A percentile compares a stretch with the other conserved stretches of the same genome.
phyloP scores from a whole-genome alignment of 1,284 basidiomycete species.

The Cryptococcus sp. region DNA sequence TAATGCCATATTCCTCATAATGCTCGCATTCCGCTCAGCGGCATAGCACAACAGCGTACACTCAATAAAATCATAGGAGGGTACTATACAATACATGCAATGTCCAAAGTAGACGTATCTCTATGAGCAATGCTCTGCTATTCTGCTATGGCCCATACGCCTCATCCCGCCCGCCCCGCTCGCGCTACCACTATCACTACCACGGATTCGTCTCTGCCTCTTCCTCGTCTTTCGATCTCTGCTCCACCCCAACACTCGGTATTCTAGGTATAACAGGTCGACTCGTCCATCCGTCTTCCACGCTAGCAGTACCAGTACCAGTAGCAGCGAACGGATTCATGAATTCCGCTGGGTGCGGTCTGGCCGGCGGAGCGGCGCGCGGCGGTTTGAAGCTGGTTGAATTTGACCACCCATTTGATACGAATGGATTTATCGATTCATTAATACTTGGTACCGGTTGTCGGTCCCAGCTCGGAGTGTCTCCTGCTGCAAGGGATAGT shows the following conservation, averaged over 20 bases:
- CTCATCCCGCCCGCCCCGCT: too few relatives aligned
- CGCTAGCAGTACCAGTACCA: not conserved
- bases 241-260: not conserved
- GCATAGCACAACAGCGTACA: too few relatives aligned
- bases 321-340: constrained; percentile 36
- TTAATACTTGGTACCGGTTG: constrained; percentile 9
- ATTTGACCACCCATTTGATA: constrained; percentile 4
- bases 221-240: constrained; percentile 30
- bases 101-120: too few relatives aligned
- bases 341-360: constrained; percentile 46
- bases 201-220: constrained; percentile 24
- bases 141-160: too few relatives aligned
- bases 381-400: constrained; percentile 24
- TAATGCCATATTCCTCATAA: too few relatives aligned
- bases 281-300: too few relatives aligned
- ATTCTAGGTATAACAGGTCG: not conserved
- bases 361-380: constrained; percentile 43
- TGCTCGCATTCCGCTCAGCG: too few relatives aligned
- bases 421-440: not conserved
- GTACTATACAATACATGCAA: too few relatives aligned
- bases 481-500: constrained; percentile 8
- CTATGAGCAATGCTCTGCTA: too few relatives aligned
- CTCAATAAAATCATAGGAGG: too few relatives aligned
- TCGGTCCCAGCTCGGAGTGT: constrained; percentile 33
- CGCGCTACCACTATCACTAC: constrained; percentile 4